Base-by-base conservation (phyloP, 2,329 filamentous ascomycete species). In the Pleurostoma richardsiae region DNA sequence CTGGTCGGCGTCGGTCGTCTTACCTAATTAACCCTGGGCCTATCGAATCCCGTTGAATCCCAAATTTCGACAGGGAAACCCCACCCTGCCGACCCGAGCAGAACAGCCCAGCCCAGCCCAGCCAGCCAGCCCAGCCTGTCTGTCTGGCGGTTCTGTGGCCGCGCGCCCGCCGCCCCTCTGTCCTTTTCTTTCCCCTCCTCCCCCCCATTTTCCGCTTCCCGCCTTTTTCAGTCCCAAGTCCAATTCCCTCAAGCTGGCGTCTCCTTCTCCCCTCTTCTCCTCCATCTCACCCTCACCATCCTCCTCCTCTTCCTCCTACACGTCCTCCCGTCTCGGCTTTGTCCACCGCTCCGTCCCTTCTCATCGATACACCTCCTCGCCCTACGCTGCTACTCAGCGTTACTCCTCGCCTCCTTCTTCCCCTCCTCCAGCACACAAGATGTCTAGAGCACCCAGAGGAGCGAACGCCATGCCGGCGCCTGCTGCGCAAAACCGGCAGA, bases 401-500 rank as follows among this genome's bases (percentile, higher is more conserved):
- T 19, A 19, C 19, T 19, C 43, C 45, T 51, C 49, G 43, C 28
- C 19, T 7, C 42, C 33, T 44, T 44, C 43, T 33, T 30, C 39
- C 39, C 43, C 30, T 39, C 38, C 31, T 41, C 42, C n/a, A 40
- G 45, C 48, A 52, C 49, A 64, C 63, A 62, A 71, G 62, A 69
- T 69, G 64, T 54, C 61, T 61, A 64, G 67, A 55, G 69, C 69
- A 63, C 58, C 63, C 56, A 59, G 62, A 50, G 54, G 58, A 49
- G 42, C 67, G 58, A 66, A 63, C 56, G 65, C 57, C 54, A 56
- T 54, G 60, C 63, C 50, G 52, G 63, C 56, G 53, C 57, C 68
- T 51, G 60, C 70, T 44, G 63, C 71, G 47, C 67, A 70, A 48
- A 62, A 64, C 52, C 77, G 79, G 50, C 80, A 86, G 64, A 88